phyloP scores from a whole-genome alignment of 1,284 basidiomycete species.

The Mycena sp. region DNA sequence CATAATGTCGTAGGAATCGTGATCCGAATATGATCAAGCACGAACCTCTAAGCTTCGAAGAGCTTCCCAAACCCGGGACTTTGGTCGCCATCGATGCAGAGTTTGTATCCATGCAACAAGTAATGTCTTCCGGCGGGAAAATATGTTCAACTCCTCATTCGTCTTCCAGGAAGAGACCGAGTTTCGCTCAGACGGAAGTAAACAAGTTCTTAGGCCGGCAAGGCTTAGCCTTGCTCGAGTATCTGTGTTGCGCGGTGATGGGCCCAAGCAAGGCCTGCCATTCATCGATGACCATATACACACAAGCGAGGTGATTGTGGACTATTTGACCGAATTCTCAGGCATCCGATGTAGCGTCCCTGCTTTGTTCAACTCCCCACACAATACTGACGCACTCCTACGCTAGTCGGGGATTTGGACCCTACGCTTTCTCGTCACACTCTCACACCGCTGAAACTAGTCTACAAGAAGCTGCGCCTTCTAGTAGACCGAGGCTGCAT shows the following conservation, averaged over 20 bases:
- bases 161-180: slow-evolving; percentile 94
- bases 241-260: slow-evolving; percentile 91
- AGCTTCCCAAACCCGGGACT: slow-evolving; percentile 87
- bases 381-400: slow-evolving; percentile 4
- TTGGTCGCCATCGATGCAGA: slow-evolving; percentile 97
- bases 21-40: slow-evolving; percentile 82
- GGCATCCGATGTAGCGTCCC: slow-evolving; percentile 85
- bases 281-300: slow-evolving; percentile 99
- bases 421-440: slow-evolving; percentile 87
- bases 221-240: slow-evolving; percentile 94
- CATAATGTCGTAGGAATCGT: slow-evolving; percentile 67
- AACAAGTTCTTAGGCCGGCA: slow-evolving; percentile 91
- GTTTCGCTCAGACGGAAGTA: slow-evolving; percentile 93
- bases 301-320: slow-evolving; percentile 93
- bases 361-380: neutral
- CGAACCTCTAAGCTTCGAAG: slow-evolving; percentile 74
- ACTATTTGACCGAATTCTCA: slow-evolving; percentile 97
- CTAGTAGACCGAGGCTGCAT: slow-evolving; percentile 96
- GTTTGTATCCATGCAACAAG: slow-evolving; percentile 96
- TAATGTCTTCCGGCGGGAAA: too few relatives aligned
- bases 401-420: slow-evolving; percentile 91
- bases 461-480: slow-evolving; percentile 97
- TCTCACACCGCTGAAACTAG: slow-evolving; percentile 93
- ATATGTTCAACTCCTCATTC: too few relatives aligned
- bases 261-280: slow-evolving; percentile 80